A percentile compares a stretch with the other conserved stretches of the same genome.
phyloP scores from a whole-genome alignment of 2,329 filamentous ascomycete genomes.

The Cryphonectria naterciae region DNA sequence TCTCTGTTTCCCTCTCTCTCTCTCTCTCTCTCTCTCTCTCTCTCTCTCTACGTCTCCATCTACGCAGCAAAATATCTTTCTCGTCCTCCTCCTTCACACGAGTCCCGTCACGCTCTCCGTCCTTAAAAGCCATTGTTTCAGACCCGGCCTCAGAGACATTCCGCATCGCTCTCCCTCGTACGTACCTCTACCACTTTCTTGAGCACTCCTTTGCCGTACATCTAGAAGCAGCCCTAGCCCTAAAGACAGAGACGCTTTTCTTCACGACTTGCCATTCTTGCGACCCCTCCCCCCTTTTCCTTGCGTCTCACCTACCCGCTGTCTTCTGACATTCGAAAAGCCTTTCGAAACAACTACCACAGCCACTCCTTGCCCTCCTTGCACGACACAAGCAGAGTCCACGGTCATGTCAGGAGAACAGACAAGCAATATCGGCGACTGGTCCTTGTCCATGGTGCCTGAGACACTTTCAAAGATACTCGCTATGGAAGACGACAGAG shows the following conservation, averaged over 20 bases:
- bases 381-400: constrained; percentile 27
- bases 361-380: constrained; percentile 22
- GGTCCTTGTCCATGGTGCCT: background rate
- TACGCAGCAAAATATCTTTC: constrained; percentile 5
- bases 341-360: constrained; percentile 24
- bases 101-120: background rate
- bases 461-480: background rate
- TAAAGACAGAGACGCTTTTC: background rate
- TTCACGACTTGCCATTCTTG: constrained; percentile 6
- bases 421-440: background rate
- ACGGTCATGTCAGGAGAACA: constrained; percentile 15
- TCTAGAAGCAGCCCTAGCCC: constrained; percentile 9
- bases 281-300: background rate
- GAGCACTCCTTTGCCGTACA: constrained; percentile 2
- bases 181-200: background rate
- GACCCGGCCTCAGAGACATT: constrained; percentile 23
- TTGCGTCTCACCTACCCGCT: background rate
- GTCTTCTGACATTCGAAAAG: constrained; percentile 12
- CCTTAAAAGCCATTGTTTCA: constrained; percentile 28
- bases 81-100: background rate
- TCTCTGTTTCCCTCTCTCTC: background rate
- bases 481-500: background rate
- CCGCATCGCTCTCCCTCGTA: constrained; percentile 1
- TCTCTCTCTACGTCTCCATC: background rate
- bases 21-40: constrained; percentile 2